Percentiles rank a stretch among this genome's conserved stretches.
Conservation (phyloP, 129 eudicot genomes). For the Chrysanthemum seticuspe region DNA sequence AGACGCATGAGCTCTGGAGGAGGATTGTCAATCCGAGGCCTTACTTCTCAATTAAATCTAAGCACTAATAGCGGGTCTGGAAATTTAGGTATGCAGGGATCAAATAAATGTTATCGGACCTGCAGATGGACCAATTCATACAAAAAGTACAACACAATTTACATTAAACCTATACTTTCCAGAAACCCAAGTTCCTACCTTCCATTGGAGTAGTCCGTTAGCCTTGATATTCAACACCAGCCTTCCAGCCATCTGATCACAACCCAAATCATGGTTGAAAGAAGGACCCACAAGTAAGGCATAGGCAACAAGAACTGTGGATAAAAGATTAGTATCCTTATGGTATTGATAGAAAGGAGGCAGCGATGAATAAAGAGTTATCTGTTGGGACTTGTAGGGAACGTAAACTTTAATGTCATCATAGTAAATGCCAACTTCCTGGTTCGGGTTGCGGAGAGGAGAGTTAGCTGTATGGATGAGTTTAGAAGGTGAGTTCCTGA, state of each 20-base stretch:
- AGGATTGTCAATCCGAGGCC: too few relatives aligned
- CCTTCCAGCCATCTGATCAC: constrained; percentile 50
- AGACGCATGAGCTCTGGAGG: too few relatives aligned
- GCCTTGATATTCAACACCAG: constrained; percentile 47
- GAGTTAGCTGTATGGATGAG: constrained; percentile 70
- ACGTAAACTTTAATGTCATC: constrained; percentile 49
- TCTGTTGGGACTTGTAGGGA: constrained; percentile 60
- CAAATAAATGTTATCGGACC: too few relatives aligned
- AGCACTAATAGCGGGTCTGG: too few relatives aligned
- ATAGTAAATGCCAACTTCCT: constrained; percentile 65
- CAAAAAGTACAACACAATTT: constrained; percentile 48
- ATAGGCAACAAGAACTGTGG: constrained; percentile 41
- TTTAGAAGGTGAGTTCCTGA: constrained; percentile 56
- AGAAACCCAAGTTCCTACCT: constrained; percentile 65
- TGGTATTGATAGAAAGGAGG: constrained; percentile 64
- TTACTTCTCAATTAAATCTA: too few relatives aligned
- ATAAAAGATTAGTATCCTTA: constrained; percentile 46
- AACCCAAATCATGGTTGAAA: constrained; percentile 46
- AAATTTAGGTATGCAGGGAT: too few relatives aligned
- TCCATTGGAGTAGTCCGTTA: constrained; percentile 63
- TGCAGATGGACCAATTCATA: constrained; percentile 31
- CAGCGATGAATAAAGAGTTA: constrained; percentile 42
- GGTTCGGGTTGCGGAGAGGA: constrained; percentile 61
- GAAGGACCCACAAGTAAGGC: constrained; percentile 54
- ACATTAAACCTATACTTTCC: constrained; percentile 55